A percentile compares a stretch with the other conserved stretches of the same genome.
Evolutionary conservation across 2,329 filamentous ascomycete genomes (phyloP).

Genomic region (Paramyrothecium roridum): DNA sequence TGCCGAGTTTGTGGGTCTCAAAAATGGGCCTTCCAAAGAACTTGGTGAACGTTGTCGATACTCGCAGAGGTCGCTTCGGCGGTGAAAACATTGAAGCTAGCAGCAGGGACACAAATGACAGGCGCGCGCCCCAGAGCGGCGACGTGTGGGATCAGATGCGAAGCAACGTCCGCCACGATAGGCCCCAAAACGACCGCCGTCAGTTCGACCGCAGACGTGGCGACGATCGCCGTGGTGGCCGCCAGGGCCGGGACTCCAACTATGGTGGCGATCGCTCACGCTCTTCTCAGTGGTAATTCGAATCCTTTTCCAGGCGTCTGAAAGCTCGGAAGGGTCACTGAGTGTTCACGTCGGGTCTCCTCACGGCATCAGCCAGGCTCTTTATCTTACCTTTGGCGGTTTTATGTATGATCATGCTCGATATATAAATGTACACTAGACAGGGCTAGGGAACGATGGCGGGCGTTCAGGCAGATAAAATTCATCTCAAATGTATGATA

Average conservation of each 20-base stretch:
- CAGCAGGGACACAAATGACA: too few species aligned
- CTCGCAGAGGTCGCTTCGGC: too few species aligned
- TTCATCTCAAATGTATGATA: constrained; percentile 1
- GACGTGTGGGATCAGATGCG: background rate
- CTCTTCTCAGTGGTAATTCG: too few species aligned
- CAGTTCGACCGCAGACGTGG: background rate
- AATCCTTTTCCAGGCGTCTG: too few species aligned
- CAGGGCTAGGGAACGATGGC: background rate
- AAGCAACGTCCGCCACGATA: background rate
- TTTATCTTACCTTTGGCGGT: background rate
- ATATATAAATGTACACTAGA: background rate
- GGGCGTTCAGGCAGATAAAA: background rate
- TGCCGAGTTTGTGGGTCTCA: constrained; percentile 16
- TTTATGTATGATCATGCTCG: background rate
- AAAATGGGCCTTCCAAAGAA: constrained; percentile 25
- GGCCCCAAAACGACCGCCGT: background rate
- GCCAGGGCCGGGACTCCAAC: too few species aligned
- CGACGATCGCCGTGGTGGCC: background rate
- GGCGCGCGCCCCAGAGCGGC: background rate
- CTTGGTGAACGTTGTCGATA: too few species aligned
- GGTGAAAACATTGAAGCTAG: too few species aligned
- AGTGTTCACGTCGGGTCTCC: too few species aligned
- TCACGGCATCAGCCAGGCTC: too few species aligned
- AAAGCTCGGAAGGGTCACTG: too few species aligned
- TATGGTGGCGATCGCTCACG: background rate